A percentile compares a stretch with the other conserved stretches of the same genome.
These are phyloP conservation scores for Litchi chinensis DNA, from an alignment of 345 rosid genomes.

Conservation along the genomic window DNA sequence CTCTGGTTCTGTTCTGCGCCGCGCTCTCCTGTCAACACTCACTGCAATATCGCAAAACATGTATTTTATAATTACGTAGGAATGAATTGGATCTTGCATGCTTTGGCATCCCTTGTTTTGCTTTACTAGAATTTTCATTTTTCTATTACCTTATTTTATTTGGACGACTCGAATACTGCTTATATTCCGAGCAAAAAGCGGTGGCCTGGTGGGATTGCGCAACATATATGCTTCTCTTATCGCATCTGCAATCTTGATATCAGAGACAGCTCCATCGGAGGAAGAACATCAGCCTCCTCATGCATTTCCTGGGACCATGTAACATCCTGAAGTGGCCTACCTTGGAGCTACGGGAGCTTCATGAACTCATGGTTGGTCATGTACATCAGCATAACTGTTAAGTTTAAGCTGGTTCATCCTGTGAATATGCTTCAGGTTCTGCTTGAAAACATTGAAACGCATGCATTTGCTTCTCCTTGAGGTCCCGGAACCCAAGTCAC, in stretches of 20 bases:
- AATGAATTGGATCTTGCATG: background rate
- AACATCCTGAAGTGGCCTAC: conserved; percentile 38
- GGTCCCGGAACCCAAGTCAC: conserved; percentile 37
- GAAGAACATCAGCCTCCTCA: conserved; percentile 28
- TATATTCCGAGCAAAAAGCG: no score
- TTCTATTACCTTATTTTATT: no score
- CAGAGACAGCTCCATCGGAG: conserved; percentile 40
- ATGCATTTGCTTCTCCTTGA: conserved; percentile 33
- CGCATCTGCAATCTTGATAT: conserved; percentile 20
- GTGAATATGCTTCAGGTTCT: conserved; percentile 29
- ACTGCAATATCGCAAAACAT: conserved; percentile 28
- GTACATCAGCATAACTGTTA: conserved; percentile 32
- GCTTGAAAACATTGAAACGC: conserved; percentile 49
- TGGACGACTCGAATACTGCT: no score
- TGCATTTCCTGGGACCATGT: conserved; percentile 26
- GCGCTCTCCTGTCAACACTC: conserved; percentile 52
- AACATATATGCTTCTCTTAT: no score
- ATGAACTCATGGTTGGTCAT: conserved; percentile 48
- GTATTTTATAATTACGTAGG: no score
- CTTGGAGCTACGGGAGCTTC: conserved; percentile 37
- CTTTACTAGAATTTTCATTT: no score
- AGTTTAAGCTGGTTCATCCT: conserved; percentile 39
- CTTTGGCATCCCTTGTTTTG: conserved; percentile 27
- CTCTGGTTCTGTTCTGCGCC: conserved; percentile 62
- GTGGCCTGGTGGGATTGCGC: no score